Evolutionary conservation across 208 protist genomes (phyloP).

Genomic region (Zelonia costaricensis): DNA sequence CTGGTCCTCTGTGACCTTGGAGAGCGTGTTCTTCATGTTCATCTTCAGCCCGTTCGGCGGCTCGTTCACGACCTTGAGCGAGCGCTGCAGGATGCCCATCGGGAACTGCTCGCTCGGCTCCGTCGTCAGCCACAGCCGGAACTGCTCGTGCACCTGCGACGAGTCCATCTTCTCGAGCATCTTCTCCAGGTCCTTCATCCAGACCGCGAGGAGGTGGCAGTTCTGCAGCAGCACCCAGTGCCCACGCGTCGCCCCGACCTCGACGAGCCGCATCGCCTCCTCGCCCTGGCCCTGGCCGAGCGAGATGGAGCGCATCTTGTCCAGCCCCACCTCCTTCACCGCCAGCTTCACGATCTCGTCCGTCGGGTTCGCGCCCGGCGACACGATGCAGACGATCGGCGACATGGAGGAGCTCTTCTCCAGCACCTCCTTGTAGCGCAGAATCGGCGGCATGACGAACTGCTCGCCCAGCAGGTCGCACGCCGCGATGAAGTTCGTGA

Average conservation of each 20-base stretch:
- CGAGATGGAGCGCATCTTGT: constrained; percentile 95
- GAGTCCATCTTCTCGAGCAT: constrained; percentile 96
- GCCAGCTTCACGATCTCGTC: constrained; percentile 98
- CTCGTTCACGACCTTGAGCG: constrained; percentile 98
- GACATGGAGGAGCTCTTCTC: constrained; percentile 91
- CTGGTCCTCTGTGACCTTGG: constrained; percentile 96
- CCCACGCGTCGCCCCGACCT: constrained; percentile 94
- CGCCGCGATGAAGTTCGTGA: constrained; percentile 94
- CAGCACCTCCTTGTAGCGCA: constrained; percentile 96
- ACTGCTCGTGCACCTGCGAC: constrained; percentile 95
- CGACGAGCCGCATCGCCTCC: constrained; percentile 95
- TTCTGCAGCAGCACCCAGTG: constrained; percentile 99
- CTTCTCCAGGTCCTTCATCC: constrained; percentile 99
- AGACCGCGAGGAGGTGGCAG: constrained; percentile 98
- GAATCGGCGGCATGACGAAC: constrained; percentile 97
- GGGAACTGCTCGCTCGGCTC: constrained; percentile 98
- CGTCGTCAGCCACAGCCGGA: constrained; percentile 99
- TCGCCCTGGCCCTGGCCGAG: constrained; percentile 98
- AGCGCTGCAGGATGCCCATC: constrained; percentile 97
- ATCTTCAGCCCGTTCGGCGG: constrained; percentile 98
- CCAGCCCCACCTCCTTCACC: constrained; percentile 92
- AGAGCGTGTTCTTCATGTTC: constrained; percentile 98
- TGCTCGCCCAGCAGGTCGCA: constrained; percentile 92
- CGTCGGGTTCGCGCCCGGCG: constrained; percentile 98
- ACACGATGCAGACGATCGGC: constrained; percentile 99